Percentiles rank a stretch among this genome's conserved stretches.
Conservation (phyloP, 768 basidiomycete species). For the Suillus lakei region DNA sequence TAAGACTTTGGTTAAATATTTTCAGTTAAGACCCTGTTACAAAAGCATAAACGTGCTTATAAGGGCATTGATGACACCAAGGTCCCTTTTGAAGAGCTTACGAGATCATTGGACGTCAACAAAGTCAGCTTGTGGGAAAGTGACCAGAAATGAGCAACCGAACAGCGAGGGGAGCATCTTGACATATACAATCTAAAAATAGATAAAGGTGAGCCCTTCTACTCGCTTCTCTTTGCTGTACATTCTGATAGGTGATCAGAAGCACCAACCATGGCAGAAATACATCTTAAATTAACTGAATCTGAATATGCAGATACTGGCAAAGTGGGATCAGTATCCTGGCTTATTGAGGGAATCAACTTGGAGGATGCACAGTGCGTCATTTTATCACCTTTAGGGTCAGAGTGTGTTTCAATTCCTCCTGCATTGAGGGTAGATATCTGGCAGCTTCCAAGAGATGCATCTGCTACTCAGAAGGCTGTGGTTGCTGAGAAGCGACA, state of each 20-base stretch:
- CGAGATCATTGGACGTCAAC: too few relatives aligned
- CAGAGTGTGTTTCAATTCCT: neutral
- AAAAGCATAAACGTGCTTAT: too few relatives aligned
- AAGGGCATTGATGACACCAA: too few relatives aligned
- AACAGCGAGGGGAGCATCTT: conserved; percentile 5
- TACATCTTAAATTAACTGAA: neutral
- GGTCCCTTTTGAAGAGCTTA: too few relatives aligned
- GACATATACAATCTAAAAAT: conserved; percentile 9
- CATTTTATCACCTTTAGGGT: neutral
- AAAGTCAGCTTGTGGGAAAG: too few relatives aligned
- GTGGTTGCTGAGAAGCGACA: neutral
- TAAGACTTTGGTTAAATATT: too few relatives aligned
- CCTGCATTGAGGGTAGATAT: conserved; percentile 6
- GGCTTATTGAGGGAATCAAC: conserved; percentile 10
- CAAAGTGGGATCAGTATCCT: conserved; percentile 5
- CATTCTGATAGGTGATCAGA: neutral
- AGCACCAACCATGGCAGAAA: conserved; percentile 12
- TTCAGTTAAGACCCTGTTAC: too few relatives aligned
- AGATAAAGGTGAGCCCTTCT: conserved; percentile 7
- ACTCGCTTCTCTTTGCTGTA: neutral
- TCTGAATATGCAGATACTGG: neutral
- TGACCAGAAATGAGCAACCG: neutral
- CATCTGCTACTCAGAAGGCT: conserved; percentile 4
- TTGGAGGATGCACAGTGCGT: conserved; percentile 13
- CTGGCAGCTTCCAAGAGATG: conserved; percentile 3